Evolutionary conservation across 768 basidiomycete genomes (phyloP).

Genomic region (Baorangia bicolor): DNA sequence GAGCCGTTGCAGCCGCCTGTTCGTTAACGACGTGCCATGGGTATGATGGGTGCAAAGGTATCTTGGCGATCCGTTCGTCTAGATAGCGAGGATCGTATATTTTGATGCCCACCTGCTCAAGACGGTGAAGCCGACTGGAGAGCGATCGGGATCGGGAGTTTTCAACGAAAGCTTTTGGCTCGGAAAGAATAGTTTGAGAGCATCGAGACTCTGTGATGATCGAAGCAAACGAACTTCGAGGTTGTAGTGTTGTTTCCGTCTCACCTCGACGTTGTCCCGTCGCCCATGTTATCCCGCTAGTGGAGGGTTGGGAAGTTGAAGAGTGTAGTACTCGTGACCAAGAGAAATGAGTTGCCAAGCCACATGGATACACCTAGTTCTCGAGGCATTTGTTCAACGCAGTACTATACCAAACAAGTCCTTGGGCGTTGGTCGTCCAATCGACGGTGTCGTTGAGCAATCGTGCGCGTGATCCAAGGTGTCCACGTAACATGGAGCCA

Average conservation of each 20-base stretch:
- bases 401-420: too few species aligned
- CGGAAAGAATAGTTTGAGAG: background rate
- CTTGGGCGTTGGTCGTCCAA: too few species aligned
- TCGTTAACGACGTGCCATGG: background rate
- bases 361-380: too few species aligned
- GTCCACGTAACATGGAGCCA: too few species aligned
- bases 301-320: too few species aligned
- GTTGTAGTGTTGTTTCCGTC: background rate
- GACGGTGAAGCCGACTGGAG: background rate
- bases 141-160: background rate
- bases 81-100: constrained; percentile 9
- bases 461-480: too few species aligned
- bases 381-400: too few species aligned
- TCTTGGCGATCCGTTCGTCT: background rate
- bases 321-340: too few species aligned
- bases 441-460: too few species aligned
- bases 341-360: too few species aligned
- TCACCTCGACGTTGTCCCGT: background rate
- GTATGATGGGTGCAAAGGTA: background rate
- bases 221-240: background rate
- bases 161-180: background rate
- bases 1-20: background rate
- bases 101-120: background rate
- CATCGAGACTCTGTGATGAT: background rate
- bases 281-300: background rate